Base-by-base conservation (phyloP, 208 protist species). In the Vickermania ingenoplastis region DNA sequence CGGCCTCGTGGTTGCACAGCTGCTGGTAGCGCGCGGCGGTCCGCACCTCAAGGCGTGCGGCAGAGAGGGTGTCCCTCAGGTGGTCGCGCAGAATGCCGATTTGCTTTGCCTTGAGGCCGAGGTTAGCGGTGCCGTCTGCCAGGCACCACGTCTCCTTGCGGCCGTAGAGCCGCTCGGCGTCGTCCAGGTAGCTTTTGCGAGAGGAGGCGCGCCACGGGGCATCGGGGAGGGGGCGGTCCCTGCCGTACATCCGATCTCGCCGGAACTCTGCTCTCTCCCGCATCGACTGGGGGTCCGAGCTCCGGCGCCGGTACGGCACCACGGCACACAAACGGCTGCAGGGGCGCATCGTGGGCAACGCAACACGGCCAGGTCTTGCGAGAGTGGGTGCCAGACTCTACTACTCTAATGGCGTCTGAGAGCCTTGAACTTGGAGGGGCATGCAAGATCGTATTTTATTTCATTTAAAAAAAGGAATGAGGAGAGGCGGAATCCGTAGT, bases 81-180 rank as follows among this genome's bases (percentile, higher is more conserved):
- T 89, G 91, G 58, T 92, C 83, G 53, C 86, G 79, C 53, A 94
- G 61, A 45, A 91, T 75, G 5, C 82, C 67, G 21, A 84, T 76
- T 22, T 92, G 72, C 57, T 87, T 89, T 57, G 90, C 84, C 0
- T 81, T 69, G 11, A 45, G 17, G 36, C 17, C 17, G 11, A 45
- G 17, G 36, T 45, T 45, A 45, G 69, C 71, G 23, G 71, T 65
- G 49, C 92, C 81, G 41, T 79, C 60, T 2, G 85, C 71, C 4
- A 54, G 57, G 59, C 78, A 68, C 85, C 89, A 95, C 30, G 67
- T 83, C 30, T 95, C 84, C 54, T 91, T 95, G 17, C 89, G 68
- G 14, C 89, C 89, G 67, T 92, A 89, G 29, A 92, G 67, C 2
- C 89, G 79, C 69, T 95, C 89, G 2, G 89, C 89, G 59, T 95